Base-by-base conservation (phyloP, 805 yeast genomes). In the Komagataella phaffii region DNA sequence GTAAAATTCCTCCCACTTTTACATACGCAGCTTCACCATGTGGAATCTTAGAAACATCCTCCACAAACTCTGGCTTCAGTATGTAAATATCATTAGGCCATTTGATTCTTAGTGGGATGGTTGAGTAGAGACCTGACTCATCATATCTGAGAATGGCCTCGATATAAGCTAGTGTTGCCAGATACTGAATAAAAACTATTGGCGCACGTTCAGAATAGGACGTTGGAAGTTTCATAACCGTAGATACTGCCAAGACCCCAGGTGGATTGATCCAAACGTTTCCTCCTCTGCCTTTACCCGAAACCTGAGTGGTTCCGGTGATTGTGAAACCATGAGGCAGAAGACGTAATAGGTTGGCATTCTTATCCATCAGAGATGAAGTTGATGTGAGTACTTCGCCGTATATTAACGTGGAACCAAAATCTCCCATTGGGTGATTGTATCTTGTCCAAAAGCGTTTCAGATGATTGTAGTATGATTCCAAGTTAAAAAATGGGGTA, bases 31-130 rank as follows among this genome's bases (percentile, higher is more conserved):
- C 21, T 12, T 17, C 24, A 12, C 18, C 46, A 1, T 17, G 50
- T 8, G 69, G 67, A 14, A 69, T 63, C 36, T 68, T 56, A 48
- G 65, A 65, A 24, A 68, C 72, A 12, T 62, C 56, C 8, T 58
- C 56, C 46, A 75, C 74, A 56, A 69, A 76, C 51, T 80, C 81
- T 0, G 95, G 95, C 52, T 78, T 80, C 58, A 80, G 63, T 3
- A 84, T 80, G 61, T 88, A 93, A 12, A 93, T 69, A 64, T 93
- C 99, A 63, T 93, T 93, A 1, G 99, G 99, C 99, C 99, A 93
- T 63, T 93, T 93, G 54, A 93, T 75, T 50, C 80, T 75, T 14
- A 91, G 72, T 0, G 96, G 97, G 57, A 93, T 66, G 48, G 80
- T 83, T 18, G 80, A 82, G 62, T 83, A 88, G 0, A 86, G 88